A percentile compares a stretch with the other conserved stretches of the same genome.
Conservation (phyloP, 23 red algal genomes). For the Gracilariopsis chorda region DNA sequence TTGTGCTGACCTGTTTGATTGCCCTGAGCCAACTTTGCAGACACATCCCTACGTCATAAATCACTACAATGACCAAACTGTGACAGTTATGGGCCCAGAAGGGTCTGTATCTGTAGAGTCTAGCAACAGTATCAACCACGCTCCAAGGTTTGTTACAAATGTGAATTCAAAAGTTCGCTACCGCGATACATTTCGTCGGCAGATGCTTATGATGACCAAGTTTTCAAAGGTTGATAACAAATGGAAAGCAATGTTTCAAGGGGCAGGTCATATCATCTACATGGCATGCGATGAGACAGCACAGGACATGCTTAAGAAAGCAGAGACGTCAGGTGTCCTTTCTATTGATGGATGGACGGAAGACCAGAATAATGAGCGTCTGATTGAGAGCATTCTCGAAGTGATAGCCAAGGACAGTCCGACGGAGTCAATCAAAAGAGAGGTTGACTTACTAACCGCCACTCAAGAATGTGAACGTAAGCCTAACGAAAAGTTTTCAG, state of each 20-base stretch:
- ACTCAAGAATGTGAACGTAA: background rate
- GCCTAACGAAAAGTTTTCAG: background rate
- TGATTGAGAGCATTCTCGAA: background rate
- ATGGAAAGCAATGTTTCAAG: conserved; percentile 9
- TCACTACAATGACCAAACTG: background rate
- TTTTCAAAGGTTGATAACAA: conserved; percentile 19
- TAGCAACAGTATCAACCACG: background rate
- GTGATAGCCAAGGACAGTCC: conserved; percentile 26
- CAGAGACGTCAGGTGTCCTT: background rate
- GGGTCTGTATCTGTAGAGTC: background rate
- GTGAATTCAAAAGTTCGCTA: background rate
- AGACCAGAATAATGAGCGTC: background rate
- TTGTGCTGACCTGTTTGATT: background rate
- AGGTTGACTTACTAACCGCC: background rate
- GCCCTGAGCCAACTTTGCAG: background rate
- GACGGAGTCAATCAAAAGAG: background rate
- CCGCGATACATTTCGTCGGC: background rate
- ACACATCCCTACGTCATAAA: background rate
- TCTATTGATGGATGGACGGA: background rate
- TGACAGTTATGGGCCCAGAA: conserved; percentile 13
- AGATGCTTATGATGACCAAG: conserved; percentile 21
- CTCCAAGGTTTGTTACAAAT: conserved; percentile 10
- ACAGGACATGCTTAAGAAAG: conserved; percentile 22
- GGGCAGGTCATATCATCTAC: background rate
- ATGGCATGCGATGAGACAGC: conserved; percentile 26